Evolutionary conservation across 805 yeast genomes (phyloP), one percentile per base, ranked within the genome.

Genomic region (Saccharomycopsis microspora): DNA sequence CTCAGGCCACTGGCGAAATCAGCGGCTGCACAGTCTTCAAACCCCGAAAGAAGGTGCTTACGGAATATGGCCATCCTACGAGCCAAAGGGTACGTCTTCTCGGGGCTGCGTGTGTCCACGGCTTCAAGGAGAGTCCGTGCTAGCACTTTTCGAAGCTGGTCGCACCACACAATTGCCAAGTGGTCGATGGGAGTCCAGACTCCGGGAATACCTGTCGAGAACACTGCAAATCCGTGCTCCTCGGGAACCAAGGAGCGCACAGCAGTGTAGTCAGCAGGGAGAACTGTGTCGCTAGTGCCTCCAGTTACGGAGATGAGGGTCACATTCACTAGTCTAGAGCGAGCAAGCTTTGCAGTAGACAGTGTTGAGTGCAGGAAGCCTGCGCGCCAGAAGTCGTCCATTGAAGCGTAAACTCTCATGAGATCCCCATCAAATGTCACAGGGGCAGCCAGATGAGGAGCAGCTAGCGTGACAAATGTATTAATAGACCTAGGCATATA

Each of bases 101-200:
- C 44, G 0, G 78, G 67, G 0, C 68, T 60, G 0, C 59, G 53
- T 29, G 61, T 64, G 56, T 86, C 84, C 1, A 77, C 73, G 8
- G 83, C 68, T 32, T 76, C 82, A 42, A 84, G 64, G 36, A 93
- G 58, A 0, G 80, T 66, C 44, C 65, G 65, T 5, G 85, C 81
- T 1, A 90, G 54, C 10, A 71, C 75, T 45, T 74, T 69, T 45
- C 97, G 72, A 37, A 89, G 65, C 61, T 90, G 97, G 52, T 80
- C 85, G 64, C 98, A 90, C 98, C 98, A 90, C 1, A 90, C 95
- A 43, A 93, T 80, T 0, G 97, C 97, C 54, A 87, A 71, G 65
- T 90, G 98, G 62, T 90, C 97, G 39, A 88, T 80, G 1, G 96
- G 84, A 0, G 96, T 80, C 95, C 97, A 90, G 1, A 90, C 96